Evolutionary conservation across 1,284 basidiomycete species (phyloP).

Genomic region (Austroboletus niveus): DNA sequence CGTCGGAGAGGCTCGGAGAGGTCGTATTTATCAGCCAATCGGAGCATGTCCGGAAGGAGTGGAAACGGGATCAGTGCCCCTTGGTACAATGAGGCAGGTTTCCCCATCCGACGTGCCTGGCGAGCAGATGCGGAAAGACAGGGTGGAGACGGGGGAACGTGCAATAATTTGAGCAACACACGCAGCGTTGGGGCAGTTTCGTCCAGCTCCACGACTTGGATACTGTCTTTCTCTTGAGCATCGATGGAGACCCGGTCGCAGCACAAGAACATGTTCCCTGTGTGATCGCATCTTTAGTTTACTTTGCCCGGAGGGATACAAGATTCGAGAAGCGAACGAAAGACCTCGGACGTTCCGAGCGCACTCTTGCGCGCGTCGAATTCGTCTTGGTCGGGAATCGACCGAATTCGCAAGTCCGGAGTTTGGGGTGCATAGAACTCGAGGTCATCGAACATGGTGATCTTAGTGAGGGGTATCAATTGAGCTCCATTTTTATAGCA

Average conservation of each 20-base stretch:
- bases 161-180: slow-evolving; percentile 50
- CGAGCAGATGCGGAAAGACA: slow-evolving; percentile 30
- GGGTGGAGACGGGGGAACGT: slow-evolving; percentile 46
- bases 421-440: slow-evolving; percentile 40
- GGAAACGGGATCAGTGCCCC: slow-evolving; percentile 58
- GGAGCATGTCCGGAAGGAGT: slow-evolving; percentile 51
- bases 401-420: slow-evolving; percentile 53
- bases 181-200: slow-evolving; percentile 47
- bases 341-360: slow-evolving; percentile 54
- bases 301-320: slow-evolving; percentile 2
- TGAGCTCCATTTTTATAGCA: slow-evolving; percentile 9
- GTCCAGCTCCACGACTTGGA: slow-evolving; percentile 46
- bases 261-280: slow-evolving; percentile 63
- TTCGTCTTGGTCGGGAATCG: slow-evolving; percentile 44
- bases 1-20: slow-evolving; percentile 43
- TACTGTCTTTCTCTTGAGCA: slow-evolving; percentile 17
- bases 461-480: not conserved
- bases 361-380: slow-evolving; percentile 49
- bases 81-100: slow-evolving; percentile 26
- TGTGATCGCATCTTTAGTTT: slow-evolving; percentile 14
- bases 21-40: slow-evolving; percentile 61
- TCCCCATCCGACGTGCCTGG: slow-evolving; percentile 34
- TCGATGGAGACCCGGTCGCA: slow-evolving; percentile 40
- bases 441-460: slow-evolving; percentile 16
- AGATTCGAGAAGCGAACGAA: slow-evolving; percentile 42